These are phyloP conservation scores for Phytophthora pseudosyringae DNA, from an alignment of 352 stramenopile genomes.

Conservation along the genomic window DNA sequence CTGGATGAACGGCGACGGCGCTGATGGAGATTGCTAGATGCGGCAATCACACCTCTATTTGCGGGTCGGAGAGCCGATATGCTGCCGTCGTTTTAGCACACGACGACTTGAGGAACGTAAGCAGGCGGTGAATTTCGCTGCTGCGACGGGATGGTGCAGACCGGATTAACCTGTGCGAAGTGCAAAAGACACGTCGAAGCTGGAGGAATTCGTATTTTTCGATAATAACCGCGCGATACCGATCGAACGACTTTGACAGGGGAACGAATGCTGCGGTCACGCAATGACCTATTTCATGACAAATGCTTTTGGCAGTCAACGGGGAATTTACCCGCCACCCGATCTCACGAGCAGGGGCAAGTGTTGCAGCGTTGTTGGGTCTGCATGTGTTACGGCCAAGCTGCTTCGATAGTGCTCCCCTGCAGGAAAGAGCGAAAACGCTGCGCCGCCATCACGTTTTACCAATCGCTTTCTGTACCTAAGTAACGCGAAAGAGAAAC, in stretches of 20 bases:
- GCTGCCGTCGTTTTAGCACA: background rate
- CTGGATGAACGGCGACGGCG: constrained; percentile 16
- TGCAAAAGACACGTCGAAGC: constrained; percentile 33
- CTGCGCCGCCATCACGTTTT: too few species aligned
- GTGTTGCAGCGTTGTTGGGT: background rate
- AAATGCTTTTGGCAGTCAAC: background rate
- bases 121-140: background rate
- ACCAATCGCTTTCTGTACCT: too few species aligned
- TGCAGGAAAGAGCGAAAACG: background rate
- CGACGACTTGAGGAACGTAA: background rate
- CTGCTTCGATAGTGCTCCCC: constrained; percentile 4
- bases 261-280: background rate
- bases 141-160: background rate
- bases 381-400: background rate
- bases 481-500: too few species aligned
- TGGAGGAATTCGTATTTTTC: background rate
- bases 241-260: background rate
- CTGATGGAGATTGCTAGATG: constrained; percentile 12
- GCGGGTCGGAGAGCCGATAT: constrained; percentile 1
- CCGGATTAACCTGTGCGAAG: constrained; percentile 18
- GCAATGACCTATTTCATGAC: background rate
- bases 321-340: background rate
- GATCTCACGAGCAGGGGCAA: background rate
- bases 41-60: constrained; percentile 1
- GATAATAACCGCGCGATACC: background rate